Conservation (phyloP, 2,329 filamentous ascomycete genomes). For the Aspergillus ibericus region DNA sequence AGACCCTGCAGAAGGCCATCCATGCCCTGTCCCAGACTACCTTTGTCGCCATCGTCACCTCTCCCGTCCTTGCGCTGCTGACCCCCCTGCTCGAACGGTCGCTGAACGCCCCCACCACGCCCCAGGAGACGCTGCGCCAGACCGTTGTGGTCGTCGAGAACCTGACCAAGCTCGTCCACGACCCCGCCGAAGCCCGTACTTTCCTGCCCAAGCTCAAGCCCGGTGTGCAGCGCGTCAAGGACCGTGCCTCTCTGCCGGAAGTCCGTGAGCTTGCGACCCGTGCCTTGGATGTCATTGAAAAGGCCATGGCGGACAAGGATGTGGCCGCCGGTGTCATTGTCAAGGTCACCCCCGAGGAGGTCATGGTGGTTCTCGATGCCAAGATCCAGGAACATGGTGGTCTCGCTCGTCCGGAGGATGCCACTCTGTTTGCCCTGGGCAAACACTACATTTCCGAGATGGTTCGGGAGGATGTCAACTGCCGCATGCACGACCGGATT, state of each 20-base stretch:
- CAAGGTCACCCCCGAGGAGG: constrained; percentile 67
- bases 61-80: constrained; percentile 87
- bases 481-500: constrained; percentile 75
- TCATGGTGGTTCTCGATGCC: constrained; percentile 70
- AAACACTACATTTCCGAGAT: constrained; percentile 77
- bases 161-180: constrained; percentile 95
- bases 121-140: constrained; percentile 91
- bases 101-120: constrained; percentile 84
- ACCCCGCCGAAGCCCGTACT: constrained; percentile 87
- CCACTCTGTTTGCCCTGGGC: constrained; percentile 62
- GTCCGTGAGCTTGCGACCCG: constrained; percentile 86
- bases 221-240: constrained; percentile 84
- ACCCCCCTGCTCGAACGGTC: constrained; percentile 93
- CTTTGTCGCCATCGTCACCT: constrained; percentile 96
- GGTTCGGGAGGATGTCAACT: constrained; percentile 84
- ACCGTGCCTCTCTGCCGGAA: constrained; percentile 88
- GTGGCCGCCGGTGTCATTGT: constrained; percentile 59
- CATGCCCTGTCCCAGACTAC: constrained; percentile 96
- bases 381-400: constrained; percentile 71
- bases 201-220: constrained; percentile 94
- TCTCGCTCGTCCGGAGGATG: constrained; percentile 62
- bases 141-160: constrained; percentile 97
- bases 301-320: constrained; percentile 76
- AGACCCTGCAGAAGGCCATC: constrained; percentile 91
- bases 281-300: constrained; percentile 82